These are phyloP conservation scores for Yamadazyma diospyri DNA, from an alignment of 1,139 yeast species.

Conservation along the genomic window DNA sequence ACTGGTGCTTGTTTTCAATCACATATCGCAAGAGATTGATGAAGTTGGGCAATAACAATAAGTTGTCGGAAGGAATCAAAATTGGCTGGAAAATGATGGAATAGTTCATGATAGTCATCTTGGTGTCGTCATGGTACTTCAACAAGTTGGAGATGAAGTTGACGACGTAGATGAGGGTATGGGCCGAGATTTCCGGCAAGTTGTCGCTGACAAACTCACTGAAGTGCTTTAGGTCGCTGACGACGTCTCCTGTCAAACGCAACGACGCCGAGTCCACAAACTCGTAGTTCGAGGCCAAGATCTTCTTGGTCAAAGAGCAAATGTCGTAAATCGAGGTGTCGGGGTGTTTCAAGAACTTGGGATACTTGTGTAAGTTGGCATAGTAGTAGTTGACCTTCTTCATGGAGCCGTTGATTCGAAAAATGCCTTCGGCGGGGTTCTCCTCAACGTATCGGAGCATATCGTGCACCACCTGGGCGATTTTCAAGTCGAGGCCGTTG, in stretches of 20 bases:
- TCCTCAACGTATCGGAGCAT: conserved; percentile 19
- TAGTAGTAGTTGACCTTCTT: conserved; percentile 19
- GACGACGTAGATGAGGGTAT: conserved; percentile 14
- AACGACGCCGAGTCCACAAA: conserved; percentile 10
- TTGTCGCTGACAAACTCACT: conserved; percentile 12
- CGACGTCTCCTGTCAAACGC: conserved; percentile 4
- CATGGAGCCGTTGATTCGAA: conserved; percentile 27
- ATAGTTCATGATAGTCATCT: conserved; percentile 17
- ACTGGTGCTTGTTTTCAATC: conserved; percentile 4
- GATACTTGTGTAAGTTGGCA: conserved; percentile 13
- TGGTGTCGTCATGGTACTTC: conserved; percentile 10
- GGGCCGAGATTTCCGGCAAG: conserved; percentile 7
- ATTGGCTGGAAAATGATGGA: conserved; percentile 19
- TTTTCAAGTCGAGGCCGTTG: conserved; percentile 8
- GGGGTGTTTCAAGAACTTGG: conserved; percentile 12
- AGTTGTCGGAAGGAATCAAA: conserved; percentile 14
- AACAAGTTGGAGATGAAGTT: conserved; percentile 11
- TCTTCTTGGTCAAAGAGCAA: conserved; percentile 20
- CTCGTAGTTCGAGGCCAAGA: conserved; percentile 13
- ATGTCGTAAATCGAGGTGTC: conserved; percentile 18
- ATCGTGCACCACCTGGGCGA: conserved; percentile 20
- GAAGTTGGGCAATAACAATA: conserved; percentile 13
- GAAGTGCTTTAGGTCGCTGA: conserved; percentile 11
- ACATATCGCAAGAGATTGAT: conserved; percentile 14
- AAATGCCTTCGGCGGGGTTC: conserved; percentile 24